Evolutionary conservation across 768 basidiomycete species (phyloP), one percentile per base, ranked within the genome.

Genomic region (Lactarius akahatsu): DNA sequence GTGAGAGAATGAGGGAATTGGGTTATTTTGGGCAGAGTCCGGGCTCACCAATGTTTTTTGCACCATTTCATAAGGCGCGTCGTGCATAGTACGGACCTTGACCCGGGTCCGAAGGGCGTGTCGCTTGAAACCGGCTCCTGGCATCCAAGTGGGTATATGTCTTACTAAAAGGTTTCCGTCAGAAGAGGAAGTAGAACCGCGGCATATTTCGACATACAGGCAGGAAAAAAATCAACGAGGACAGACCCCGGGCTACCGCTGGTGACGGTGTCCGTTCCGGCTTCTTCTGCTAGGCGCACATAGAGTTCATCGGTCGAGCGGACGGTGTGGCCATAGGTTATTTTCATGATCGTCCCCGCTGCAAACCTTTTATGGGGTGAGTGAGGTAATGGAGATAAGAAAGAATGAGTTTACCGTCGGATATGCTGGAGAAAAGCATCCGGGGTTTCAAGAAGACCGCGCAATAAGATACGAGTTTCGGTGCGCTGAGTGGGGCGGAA

Each of bases 151-250:
- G 18, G 70, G 70, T 26, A 69, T 63, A 30, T 70, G 59, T 28
- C 47, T 71, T 11, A 71, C 70, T 71, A 32, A 0, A 47, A 16
- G 32, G 32, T 15, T 5, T 26, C 56, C 10, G 26, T 63, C n/a
- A 47, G 20, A 36, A 47, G 20, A 36, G 11, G 26, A 59, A 16
- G 18, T 13, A 13, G 8, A 0, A 15, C 38, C 38, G 15, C 47
- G 5, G 47, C 23, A 26, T 23, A 26, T 50, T 50, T 3, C 47
- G 23, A 72, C 76, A 62, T 66, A 77, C 76, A 59, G 41, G 72
- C 62, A 9, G 76, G 76, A 64, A 77, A 73, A 68, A 77, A 76
- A 66, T 77, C 76, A 13, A 77, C 76, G n/a, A 76, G 71, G 62
- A 73, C 71, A 11, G 75, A 71, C 16, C 72, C 75, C 15, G 72